Evolutionary conservation across 1,284 basidiomycete species (phyloP), one percentile per base, ranked within the genome.

Genomic region (Ustilago sp.): DNA sequence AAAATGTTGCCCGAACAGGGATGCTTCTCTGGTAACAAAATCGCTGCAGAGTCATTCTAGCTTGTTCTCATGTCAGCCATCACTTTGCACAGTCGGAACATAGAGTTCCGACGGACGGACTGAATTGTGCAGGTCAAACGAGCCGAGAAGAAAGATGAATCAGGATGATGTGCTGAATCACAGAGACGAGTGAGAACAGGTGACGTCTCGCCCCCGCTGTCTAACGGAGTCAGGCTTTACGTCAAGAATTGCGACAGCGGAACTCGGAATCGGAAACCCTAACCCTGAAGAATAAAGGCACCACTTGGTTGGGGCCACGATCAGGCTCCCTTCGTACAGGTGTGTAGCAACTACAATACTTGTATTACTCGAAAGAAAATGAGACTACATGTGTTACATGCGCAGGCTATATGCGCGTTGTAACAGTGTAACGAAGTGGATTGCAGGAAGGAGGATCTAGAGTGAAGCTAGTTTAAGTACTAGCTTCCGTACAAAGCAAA

Each of bases 121-220:
- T 13, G 12, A 17, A 39, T 32, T 38, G 17, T 23, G 38, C 38
- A 11, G 12, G 41, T 32, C 38, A 19, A 12, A 28, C n/a, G n/a
- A 45, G 54, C 36, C 38, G 17, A 39, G 36, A 32, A 31, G 54
- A 56, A 23, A 41, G 38, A 56, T 56, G 54, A 56, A 19, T 56
- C 54, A 56, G 52, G 52, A 13, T 41, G 17, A 41, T 15, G 23
- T 57, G 55, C 55, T 57, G 55, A 57, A 34, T 57, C 55, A 57
- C 41, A 31, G 15, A 9, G 43, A 28, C 35, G 41, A 41, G 23
- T 28, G 23, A 28, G 35, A 12, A 8, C 12, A 55, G n/a, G 23
- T 41, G 53, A 38, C 35, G 34, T 41, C 19, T 38, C 52, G 31
- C 11, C 51, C 17, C 51, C 35, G 32, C 48, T 13, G 28, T 50